phyloP scores from a whole-genome alignment of 805 yeast species.

The Zygosaccharomyces gambellarensis region DNA sequence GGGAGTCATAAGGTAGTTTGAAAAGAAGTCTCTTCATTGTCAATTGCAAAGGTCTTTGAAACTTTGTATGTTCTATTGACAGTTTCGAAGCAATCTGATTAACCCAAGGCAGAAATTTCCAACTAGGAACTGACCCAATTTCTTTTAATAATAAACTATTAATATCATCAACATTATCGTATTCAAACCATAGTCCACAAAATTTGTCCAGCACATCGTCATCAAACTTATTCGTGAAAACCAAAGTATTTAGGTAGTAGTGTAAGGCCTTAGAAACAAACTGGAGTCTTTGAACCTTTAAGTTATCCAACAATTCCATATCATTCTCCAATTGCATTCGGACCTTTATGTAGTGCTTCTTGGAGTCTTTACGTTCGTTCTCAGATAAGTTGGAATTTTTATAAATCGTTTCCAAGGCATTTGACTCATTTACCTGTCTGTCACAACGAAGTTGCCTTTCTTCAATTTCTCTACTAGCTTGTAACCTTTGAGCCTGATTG shows the following conservation, averaged over 20 bases:
- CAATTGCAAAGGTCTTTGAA: conserved; percentile 50
- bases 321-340: conserved; percentile 48
- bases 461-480: conserved; percentile 41
- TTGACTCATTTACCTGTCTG: conserved; percentile 44
- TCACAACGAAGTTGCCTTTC: conserved; percentile 39
- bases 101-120: conserved; percentile 72
- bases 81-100: conserved; percentile 76
- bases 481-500: conserved; percentile 47
- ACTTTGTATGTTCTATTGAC: conserved; percentile 42
- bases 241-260: conserved; percentile 55
- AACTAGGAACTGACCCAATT: conserved; percentile 46
- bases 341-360: conserved; percentile 47
- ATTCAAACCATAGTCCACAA: conserved; percentile 78
- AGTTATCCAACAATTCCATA: conserved; percentile 39
- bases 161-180: conserved; percentile 42
- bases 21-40: conserved; percentile 45
- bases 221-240: conserved; percentile 39
- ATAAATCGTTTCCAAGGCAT: conserved; percentile 44
- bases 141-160: conserved; percentile 40
- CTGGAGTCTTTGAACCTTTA: conserved; percentile 37
- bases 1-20: conserved; percentile 67
- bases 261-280: conserved; percentile 52
- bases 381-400: conserved; percentile 39
- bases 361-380: conserved; percentile 49
- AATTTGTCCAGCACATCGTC: conserved; percentile 67